Base-by-base conservation (phyloP, 2,329 filamentous ascomycete genomes). In the Botryotinia globosa region DNA sequence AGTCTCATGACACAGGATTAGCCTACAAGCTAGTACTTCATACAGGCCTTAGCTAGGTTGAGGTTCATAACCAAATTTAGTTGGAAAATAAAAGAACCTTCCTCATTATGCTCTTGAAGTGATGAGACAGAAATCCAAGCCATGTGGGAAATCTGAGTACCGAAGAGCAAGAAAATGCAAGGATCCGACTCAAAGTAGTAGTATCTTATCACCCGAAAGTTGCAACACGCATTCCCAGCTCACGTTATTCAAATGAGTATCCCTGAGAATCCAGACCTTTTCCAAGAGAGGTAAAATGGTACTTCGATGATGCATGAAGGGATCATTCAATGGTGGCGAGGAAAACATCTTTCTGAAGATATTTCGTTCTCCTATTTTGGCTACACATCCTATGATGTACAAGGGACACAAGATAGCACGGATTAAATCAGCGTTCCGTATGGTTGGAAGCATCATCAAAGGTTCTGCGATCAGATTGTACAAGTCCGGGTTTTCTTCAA, bases 261-360 rank as follows among this genome's bases (percentile, higher is more conserved):
- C 56, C 72, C 18, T 67, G 16, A 68, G 63, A 48, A 25, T 69
- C 78, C 78, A 80, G 34, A 78, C 71, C 18, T 77, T 72, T 74
- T 80, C 77, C 32, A 80, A 62, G 59, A 77, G 62, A 39, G 77
- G 76, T n/a, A 80, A 56, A 42, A 79, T 76, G 51, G 73, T 76
- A 39, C 64, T 62, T 58, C 78, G 77, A 74, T 80, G 78, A 67
- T 76, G 71, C 37, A 79, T 68, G 14, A 69, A 75, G 7, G 76
- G 73, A 74, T 79, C 76, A 16, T 79, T 58, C 29, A 80, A 63
- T 48, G 77, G 77, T 18, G 72, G 56, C 34, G 75, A 73, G 25
- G 76, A 77, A 69, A 79, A 79, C 1, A 74, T 48, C 25, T 73
- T 56, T 74, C 75, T 75, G 58, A 80, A 80, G 29, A 76, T 73